These are phyloP conservation scores for Ascochyta lentis DNA, from an alignment of 2,329 filamentous ascomycete genomes.

Conservation along the genomic window DNA sequence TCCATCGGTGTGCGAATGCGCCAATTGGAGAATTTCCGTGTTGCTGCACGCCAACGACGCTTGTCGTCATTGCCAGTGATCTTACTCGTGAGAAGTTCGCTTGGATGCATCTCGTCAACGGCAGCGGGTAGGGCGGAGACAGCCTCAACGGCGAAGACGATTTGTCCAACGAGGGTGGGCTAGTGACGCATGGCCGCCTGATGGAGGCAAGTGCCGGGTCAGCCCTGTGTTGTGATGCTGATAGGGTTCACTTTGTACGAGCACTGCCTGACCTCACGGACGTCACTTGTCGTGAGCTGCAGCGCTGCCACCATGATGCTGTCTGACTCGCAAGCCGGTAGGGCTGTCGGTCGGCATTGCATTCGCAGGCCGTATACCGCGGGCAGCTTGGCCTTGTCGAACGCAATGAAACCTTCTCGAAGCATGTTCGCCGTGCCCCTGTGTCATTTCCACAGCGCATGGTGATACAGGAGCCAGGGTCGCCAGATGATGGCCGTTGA, in stretches of 20 bases:
- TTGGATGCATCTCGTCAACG: constrained; percentile 19
- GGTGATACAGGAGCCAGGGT: constrained; percentile 28
- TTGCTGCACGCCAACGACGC: constrained; percentile 13
- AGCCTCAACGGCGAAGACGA: constrained; percentile 18
- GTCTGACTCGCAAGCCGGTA: constrained; percentile 19
- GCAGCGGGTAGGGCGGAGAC: constrained; percentile 19
- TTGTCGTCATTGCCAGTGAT: constrained; percentile 14
- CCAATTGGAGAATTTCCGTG: constrained; percentile 15
- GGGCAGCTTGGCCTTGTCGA: constrained; percentile 17
- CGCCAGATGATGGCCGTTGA: constrained; percentile 40
- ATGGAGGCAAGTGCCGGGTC: constrained; percentile 1
- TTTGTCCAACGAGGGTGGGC: constrained; percentile 6
- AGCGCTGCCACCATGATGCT: background rate
- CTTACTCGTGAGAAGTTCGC: constrained; percentile 18
- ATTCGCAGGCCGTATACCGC: background rate
- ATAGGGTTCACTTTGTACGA: background rate
- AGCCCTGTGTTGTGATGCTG: constrained; percentile 5
- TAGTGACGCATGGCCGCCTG: constrained; percentile 8
- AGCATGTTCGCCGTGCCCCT: constrained; percentile 36
- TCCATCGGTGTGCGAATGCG: background rate
- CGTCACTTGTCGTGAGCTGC: background rate
- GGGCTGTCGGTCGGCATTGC: constrained; percentile 5
- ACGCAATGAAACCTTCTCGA: constrained; percentile 41
- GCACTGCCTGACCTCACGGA: background rate
- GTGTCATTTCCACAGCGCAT: constrained; percentile 28